These are phyloP conservation scores for Quercus suber DNA, from an alignment of 306 rosid genomes.

Conservation along the genomic window DNA sequence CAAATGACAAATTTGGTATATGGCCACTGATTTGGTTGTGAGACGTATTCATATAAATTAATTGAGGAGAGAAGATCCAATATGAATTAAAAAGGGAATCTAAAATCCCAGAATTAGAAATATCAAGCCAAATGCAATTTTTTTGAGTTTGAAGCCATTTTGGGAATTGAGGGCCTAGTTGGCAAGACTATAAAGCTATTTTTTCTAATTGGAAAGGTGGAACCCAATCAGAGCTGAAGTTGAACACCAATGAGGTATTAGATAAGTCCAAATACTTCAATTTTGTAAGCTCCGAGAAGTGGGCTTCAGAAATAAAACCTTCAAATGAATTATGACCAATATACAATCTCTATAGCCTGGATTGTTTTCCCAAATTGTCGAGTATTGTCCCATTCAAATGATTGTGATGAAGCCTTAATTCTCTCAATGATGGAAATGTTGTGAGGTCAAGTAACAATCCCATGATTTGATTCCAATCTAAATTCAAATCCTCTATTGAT, in stretches of 20 bases:
- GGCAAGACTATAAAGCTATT: too few species aligned
- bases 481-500: too few species aligned
- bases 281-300: too few species aligned
- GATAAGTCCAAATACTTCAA: too few species aligned
- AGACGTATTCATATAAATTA: background rate
- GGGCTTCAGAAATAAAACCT: background rate
- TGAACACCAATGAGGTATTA: too few species aligned
- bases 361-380: background rate
- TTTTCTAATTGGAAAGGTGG: too few species aligned
- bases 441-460: too few species aligned
- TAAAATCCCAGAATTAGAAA: conserved; percentile 5
- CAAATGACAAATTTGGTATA: background rate
- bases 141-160: too few species aligned
- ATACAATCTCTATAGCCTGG: background rate
- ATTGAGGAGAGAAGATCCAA: background rate
- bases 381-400: background rate
- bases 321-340: background rate
- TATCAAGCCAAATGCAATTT: background rate
- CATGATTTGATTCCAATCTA: too few species aligned
- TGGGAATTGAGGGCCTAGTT: too few species aligned
- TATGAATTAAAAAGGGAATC: conserved; percentile 6
- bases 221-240: too few species aligned
- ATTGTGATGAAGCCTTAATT: background rate
- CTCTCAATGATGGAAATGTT: too few species aligned
- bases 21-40: conserved; percentile 1